Percentiles rank a stretch among this genome's conserved stretches.
These are phyloP conservation scores for Afroboletus lepidellus DNA, from an alignment of 1,284 basidiomycete species.

Conservation along the genomic window DNA sequence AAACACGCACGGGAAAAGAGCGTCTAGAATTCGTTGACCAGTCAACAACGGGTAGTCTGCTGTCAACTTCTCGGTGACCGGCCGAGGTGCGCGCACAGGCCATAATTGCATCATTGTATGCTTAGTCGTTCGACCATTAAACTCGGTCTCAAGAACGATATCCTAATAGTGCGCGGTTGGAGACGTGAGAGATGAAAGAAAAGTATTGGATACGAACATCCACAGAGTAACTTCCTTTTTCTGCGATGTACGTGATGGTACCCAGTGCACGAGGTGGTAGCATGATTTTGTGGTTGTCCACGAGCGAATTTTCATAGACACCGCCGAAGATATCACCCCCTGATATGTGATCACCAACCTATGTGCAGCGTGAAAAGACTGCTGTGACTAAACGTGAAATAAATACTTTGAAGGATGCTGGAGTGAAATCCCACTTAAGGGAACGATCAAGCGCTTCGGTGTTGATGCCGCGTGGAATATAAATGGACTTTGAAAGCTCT, in stretches of 20 bases:
- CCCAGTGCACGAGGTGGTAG: conserved; percentile 91
- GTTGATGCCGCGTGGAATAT: conserved; percentile 98
- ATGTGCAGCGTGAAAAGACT: conserved; percentile 17
- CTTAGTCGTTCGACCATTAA: conserved; percentile 91
- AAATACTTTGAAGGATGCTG: conserved; percentile 72
- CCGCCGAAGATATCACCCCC: conserved; percentile 96
- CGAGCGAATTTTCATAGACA: conserved; percentile 96
- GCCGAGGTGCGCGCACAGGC: conserved; percentile 98
- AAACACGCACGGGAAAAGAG: conserved; percentile 85
- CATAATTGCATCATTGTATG: conserved; percentile 98
- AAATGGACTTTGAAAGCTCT: conserved; percentile 96
- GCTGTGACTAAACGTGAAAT: background rate
- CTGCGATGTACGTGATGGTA: conserved; percentile 91
- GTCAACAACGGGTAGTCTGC: conserved; percentile 93
- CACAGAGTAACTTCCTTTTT: conserved; percentile 93
- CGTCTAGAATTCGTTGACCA: conserved; percentile 96
- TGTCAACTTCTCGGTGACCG: conserved; percentile 91
- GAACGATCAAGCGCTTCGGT: conserved; percentile 91
- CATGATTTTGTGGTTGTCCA: conserved; percentile 98
- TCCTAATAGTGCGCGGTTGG: conserved; percentile 53
- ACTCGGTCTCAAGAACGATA: conserved; percentile 95
- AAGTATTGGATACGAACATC: conserved; percentile 55
- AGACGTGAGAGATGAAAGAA: background rate
- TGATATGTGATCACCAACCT: conserved; percentile 95
- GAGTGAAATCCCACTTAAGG: conserved; percentile 95